Evolutionary conservation across 805 yeast genomes (phyloP).

Genomic region (Ogataea pini): DNA sequence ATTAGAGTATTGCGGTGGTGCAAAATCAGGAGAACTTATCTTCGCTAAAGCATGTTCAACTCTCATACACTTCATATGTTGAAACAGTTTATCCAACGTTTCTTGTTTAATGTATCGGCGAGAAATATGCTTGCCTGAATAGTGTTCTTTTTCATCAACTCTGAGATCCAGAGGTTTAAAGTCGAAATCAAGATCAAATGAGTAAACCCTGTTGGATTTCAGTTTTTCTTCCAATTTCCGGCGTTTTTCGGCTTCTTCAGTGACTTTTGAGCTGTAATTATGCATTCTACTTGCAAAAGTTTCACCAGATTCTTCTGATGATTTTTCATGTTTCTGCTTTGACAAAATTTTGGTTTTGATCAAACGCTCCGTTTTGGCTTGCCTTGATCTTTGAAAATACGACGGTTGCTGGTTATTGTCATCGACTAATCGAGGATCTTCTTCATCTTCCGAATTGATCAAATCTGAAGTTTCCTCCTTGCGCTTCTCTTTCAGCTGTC

Average conservation of each 20-base stretch:
- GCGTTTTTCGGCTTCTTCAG: conserved; percentile 25
- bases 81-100: conserved; percentile 40
- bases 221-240: conserved; percentile 28
- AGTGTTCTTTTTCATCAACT: conserved; percentile 47
- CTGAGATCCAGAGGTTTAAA: conserved; percentile 26
- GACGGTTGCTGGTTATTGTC: conserved; percentile 16
- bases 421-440: conserved; percentile 26
- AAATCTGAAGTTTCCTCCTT: conserved; percentile 18
- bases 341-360: conserved; percentile 11
- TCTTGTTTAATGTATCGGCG: conserved; percentile 48
- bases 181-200: conserved; percentile 36
- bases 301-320: not conserved
- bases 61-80: conserved; percentile 55
- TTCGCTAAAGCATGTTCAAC: conserved; percentile 62
- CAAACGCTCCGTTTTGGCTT: conserved; percentile 12
- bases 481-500: conserved; percentile 23
- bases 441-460: conserved; percentile 32
- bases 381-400: conserved; percentile 16
- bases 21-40: conserved; percentile 66
- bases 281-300: conserved; percentile 19
- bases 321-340: not conserved
- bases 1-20: conserved; percentile 69
- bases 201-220: conserved; percentile 39
- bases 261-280: conserved; percentile 11
- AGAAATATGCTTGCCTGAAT: conserved; percentile 44